Conservation (phyloP, 1,284 basidiomycete genomes). For the Afroboletus lepidellus region DNA sequence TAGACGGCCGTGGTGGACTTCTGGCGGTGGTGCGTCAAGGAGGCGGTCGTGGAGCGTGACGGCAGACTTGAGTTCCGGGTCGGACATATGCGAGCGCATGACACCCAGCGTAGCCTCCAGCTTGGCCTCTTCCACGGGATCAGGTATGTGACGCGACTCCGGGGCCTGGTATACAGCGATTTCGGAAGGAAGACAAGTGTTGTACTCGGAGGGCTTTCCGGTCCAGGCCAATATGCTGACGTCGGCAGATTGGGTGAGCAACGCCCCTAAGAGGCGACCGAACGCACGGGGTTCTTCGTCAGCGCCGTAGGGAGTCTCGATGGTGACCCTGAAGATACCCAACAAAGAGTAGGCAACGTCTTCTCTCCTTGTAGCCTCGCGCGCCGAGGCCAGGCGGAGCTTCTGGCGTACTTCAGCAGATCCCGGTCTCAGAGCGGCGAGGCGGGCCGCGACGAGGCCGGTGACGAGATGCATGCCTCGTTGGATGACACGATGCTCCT, state of each 20-base stretch:
- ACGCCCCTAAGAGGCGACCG: conserved; percentile 4
- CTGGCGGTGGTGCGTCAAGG: not conserved
- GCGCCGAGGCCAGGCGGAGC: conserved; percentile 5
- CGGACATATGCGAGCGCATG: not conserved
- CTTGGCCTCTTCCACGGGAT: not conserved
- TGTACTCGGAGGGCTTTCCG: conserved; percentile 4
- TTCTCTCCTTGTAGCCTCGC: not conserved
- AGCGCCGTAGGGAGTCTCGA: conserved; percentile 5
- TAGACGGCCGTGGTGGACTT: conserved; percentile 6
- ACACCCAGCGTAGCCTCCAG: not conserved
- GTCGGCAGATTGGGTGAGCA: conserved; percentile 5
- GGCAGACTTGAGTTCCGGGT: not conserved
- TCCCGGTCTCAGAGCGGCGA: conserved; percentile 3
- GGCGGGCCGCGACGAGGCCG: not conserved
- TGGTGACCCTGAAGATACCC: conserved; percentile 9
- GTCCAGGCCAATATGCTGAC: conserved; percentile 8
- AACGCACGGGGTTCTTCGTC: conserved; percentile 6
- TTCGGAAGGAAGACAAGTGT: conserved; percentile 5
- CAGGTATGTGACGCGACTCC: not conserved
- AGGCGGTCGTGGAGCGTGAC: conserved; percentile 3
- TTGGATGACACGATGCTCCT: not conserved
- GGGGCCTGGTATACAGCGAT: conserved; percentile 1
- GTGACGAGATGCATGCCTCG: conserved; percentile 6
- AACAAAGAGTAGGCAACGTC: conserved; percentile 8
- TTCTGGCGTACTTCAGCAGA: not conserved